Base-by-base conservation (phyloP, 139 green algal species). In the Auxenochlorella pyrenoidosa region DNA sequence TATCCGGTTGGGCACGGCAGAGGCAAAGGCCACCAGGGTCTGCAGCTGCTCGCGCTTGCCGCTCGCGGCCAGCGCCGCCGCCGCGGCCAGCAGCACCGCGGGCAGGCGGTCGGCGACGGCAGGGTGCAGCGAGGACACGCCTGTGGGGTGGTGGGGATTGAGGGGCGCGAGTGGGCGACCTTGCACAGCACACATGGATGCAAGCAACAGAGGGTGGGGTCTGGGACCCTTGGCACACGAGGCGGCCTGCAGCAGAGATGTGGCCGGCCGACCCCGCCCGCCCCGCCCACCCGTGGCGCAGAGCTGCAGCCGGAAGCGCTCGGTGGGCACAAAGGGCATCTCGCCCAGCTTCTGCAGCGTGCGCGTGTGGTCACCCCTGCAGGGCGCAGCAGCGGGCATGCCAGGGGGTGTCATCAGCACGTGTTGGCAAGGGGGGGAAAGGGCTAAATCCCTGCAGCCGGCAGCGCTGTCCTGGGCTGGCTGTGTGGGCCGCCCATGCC, bases 301-400 rank as follows among this genome's bases (percentile, higher is more conserved):
- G 36, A 89, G 51, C 63, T 88, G 86, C 68, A 93, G 76, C 58
- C 90, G 83, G 86, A 89, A 91, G 34, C 66, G 47, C 44, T 93
- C 91, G 12, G 73, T 82, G 41, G 91, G 91, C 60, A 93, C 65
- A 76, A 93, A 93, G 5, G 70, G 44, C 54, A 93, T 79, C 58
- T 93, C 89, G 26, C 51, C 68, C 85, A 93, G 83, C 41, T 51
- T 38, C 43, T 88, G 86, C 41, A 90, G 47, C 83, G 85, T 85
- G 10, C 73, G 68, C 13, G 44, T 60, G 65, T 77, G 36, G 54
- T 93, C 87, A 5, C 78, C 85, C 60, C 85, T 84, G 84, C 81
- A 38, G 28, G 15, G 24, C 73, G 34, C 13, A 85, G 6, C 12
- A 22, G 26, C 18, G 22, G 28, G 26, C 43, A 63, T 47, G 16